Base-by-base conservation (phyloP, 306 rosid species). In the Castanea sativa region DNA sequence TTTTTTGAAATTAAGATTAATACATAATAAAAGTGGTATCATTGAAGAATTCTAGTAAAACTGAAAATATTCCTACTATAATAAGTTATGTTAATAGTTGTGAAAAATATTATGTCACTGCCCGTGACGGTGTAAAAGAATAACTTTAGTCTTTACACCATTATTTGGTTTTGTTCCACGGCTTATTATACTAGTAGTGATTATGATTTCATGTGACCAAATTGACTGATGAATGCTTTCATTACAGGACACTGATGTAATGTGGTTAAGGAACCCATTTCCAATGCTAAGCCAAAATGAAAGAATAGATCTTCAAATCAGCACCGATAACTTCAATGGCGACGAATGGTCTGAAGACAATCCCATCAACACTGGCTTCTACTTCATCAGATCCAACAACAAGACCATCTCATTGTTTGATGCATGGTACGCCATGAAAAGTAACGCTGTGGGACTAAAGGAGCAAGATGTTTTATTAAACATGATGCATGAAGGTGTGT, bases 251-350 rank as follows among this genome's bases (percentile, higher is more conserved):
- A 73, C 76, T 6, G 88, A 85, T 67, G 78, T 85, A 58, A 12
- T 85, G 73, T 85, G 88, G 86, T 73, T 85, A 65, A 49, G 88
- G 55, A 79, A 82, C 68, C 86, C 82, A 45, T 76, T 82, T 79
- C 73, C 70, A 71, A 79, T 56, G 81, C 73, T 82, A 38, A 82
- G 75, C 74, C 59, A 64, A 61, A 76, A 85, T 61, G 25, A 63
- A 43, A 75, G 30, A 14, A 59, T 71, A 45, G 86, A 85, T 29
- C 56, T 85, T 19, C 82, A 85, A 20, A 82, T 85, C 30, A 82
- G 86, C 70, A 59, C 84, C 0, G 88, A 85, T 15, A 1, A 0
- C 0, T 85, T 85, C 79, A 75, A 78, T 7, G 84, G 81, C 43
- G 59, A 85, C 51, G 74, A 76, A 30, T 18, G 71, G 80, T 75